phyloP scores from a whole-genome alignment of 164 flowering plant species.

The Stephania cephalantha region DNA sequence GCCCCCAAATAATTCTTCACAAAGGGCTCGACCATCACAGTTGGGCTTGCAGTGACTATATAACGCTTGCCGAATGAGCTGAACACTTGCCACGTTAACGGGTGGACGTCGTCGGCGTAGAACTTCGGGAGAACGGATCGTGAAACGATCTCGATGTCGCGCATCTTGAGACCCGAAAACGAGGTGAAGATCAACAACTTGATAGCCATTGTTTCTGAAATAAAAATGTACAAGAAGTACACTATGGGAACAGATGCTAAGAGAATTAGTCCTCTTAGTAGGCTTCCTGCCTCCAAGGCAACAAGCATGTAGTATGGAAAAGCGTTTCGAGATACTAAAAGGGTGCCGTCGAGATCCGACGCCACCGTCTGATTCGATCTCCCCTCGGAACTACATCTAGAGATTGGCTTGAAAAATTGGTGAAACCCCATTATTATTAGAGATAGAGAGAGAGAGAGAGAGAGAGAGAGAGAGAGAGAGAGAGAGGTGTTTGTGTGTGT shows the following conservation, averaged over 20 bases:
- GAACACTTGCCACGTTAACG: constrained; percentile 65
- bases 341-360: constrained; percentile 69
- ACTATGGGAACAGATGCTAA: constrained; percentile 48
- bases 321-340: constrained; percentile 51
- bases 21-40: constrained; percentile 73
- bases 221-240: constrained; percentile 41
- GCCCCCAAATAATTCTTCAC: constrained; percentile 49
- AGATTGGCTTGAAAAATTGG: constrained; percentile 37
- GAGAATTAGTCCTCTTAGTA: constrained; percentile 44
- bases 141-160: constrained; percentile 53
- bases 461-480: constrained; percentile 8
- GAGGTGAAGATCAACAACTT: constrained; percentile 45
- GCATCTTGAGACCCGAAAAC: constrained; percentile 45
- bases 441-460: constrained; percentile 9
- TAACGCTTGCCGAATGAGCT: constrained; percentile 53
- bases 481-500: background rate
- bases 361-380: constrained; percentile 61
- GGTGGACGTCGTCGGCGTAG: constrained; percentile 70
- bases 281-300: constrained; percentile 67
- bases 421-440: constrained; percentile 26
- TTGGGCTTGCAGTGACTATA: constrained; percentile 56
- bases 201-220: constrained; percentile 49
- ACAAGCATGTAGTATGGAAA: constrained; percentile 77
- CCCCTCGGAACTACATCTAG: constrained; percentile 38
- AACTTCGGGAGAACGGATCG: constrained; percentile 62